A percentile compares a stretch with the other conserved stretches of the same genome.
phyloP scores from a whole-genome alignment of 2,329 filamentous ascomycete genomes.

The Diaporthe humulicola region DNA sequence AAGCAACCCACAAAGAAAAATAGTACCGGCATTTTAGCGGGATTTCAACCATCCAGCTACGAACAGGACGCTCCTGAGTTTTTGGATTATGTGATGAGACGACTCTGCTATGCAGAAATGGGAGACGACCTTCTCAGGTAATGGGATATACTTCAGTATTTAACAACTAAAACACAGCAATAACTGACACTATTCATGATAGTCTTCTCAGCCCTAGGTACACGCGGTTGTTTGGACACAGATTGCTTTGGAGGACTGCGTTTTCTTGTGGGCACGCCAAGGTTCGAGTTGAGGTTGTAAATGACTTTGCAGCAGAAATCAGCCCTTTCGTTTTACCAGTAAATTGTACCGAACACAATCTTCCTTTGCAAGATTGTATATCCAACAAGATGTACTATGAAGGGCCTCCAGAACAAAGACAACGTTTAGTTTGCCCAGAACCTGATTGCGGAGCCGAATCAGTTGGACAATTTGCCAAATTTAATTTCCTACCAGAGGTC shows the following conservation, averaged over 20 bases:
- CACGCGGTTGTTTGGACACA: background rate
- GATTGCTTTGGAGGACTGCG: background rate
- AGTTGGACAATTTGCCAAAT: background rate
- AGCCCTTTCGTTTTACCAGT: background rate
- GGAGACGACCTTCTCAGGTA: background rate
- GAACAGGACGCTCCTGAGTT: background rate
- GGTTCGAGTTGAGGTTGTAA: background rate
- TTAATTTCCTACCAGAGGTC: conserved; percentile 21
- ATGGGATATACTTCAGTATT: background rate
- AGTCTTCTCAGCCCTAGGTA: background rate
- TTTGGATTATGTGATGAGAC: background rate
- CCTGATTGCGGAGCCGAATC: too few species aligned
- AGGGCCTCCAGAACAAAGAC: rapidly evolving
- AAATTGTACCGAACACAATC: background rate
- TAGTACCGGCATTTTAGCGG: background rate
- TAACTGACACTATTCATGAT: background rate
- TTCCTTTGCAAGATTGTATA: background rate
- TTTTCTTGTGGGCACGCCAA: background rate
- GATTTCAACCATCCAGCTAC: background rate
- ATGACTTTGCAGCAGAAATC: too few species aligned
- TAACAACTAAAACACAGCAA: background rate
- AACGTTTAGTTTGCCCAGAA: too few species aligned
- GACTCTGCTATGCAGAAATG: background rate
- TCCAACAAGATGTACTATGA: background rate
- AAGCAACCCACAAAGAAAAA: too few species aligned